A percentile compares a stretch with the other conserved stretches of the same genome.
phyloP scores from a whole-genome alignment of 2,329 filamentous ascomycete species.

The Sporothrix brasiliensis region DNA sequence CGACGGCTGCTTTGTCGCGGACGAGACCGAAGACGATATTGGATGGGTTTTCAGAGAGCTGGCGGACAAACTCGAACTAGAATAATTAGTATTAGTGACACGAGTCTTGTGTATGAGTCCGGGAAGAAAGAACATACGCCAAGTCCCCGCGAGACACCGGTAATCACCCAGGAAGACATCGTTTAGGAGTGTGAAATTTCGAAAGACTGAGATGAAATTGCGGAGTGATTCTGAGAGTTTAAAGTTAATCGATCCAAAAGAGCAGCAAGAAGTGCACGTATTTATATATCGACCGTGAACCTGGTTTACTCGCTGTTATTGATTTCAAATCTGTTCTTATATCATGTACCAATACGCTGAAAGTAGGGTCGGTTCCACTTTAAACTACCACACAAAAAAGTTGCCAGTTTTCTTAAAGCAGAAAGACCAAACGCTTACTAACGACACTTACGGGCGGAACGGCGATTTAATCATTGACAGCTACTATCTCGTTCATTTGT shows the following conservation, averaged over 20 bases:
- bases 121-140: slow-evolving; percentile 39
- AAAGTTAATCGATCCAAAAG: too few relatives aligned
- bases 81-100: background rate
- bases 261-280: too few relatives aligned
- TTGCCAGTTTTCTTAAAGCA: background rate
- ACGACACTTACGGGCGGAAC: too few relatives aligned
- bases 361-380: too few relatives aligned
- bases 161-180: slow-evolving; percentile 39
- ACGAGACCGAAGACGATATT: slow-evolving; percentile 54
- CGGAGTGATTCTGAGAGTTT: too few relatives aligned
- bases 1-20: slow-evolving; percentile 50
- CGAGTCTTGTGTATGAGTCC: too few relatives aligned
- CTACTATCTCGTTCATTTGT: too few relatives aligned
- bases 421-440: background rate
- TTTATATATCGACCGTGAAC: background rate
- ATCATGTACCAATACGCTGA: too few relatives aligned
- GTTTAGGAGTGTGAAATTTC: background rate
- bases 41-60: slow-evolving; percentile 42
- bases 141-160: slow-evolving; percentile 37
- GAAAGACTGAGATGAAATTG: too few relatives aligned
- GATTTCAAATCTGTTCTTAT: background rate
- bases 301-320: background rate
- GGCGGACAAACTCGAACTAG: background rate
- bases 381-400: background rate
- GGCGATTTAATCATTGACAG: too few relatives aligned